Evolutionary conservation across 139 green algal genomes (phyloP), one percentile per base, ranked within the genome.

Genomic region (Chlamydomonas sp.): DNA sequence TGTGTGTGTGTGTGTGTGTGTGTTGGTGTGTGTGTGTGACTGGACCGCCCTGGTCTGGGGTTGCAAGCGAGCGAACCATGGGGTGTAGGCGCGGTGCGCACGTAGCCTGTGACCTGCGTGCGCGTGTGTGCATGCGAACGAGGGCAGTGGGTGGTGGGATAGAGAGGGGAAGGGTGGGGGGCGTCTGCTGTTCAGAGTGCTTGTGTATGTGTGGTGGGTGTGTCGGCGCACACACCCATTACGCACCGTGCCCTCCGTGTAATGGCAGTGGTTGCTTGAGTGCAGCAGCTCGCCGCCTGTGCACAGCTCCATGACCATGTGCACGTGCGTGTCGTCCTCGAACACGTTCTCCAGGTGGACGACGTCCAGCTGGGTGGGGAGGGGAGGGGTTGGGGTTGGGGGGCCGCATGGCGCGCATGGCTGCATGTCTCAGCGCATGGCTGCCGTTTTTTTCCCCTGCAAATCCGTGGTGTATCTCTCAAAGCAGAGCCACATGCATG

Each of bases 301-400:
- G 80, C 90, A 96, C 13, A 72, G 76, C 84, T 96, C 89, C 87
- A 94, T 92, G n/a, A 97, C 72, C 71, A 96, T 88, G 79, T 96
- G 86, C 20, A 72, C 77, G 16, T 67, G 31, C 3, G 65, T 58
- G 16, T 90, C 83, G 68, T 95, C 88, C 80, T 97, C 91, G 54
- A 87, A 93, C 22, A 84, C 80, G 2, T 79, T 79, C 65, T 91
- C 83, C 35, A 95, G 76, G 36, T 84, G 67, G 16, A 89, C 62
- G 13, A 69, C 62, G 29, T 69, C 57, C 6, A 97, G 33, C 59
- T 66, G 59, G 26, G 54, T 22, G 24, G 34, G 16, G 26, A 64
- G 6, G 34, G 22, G 24, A 33, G 22, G 13, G 16, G 43, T 16
- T 26, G 43, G 16, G 16, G 16, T 13, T 26, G 16, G 16, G 43